Evolutionary conservation across 345 rosid genomes (phyloP).

Genomic region (Bruguiera gymnorhiza): DNA sequence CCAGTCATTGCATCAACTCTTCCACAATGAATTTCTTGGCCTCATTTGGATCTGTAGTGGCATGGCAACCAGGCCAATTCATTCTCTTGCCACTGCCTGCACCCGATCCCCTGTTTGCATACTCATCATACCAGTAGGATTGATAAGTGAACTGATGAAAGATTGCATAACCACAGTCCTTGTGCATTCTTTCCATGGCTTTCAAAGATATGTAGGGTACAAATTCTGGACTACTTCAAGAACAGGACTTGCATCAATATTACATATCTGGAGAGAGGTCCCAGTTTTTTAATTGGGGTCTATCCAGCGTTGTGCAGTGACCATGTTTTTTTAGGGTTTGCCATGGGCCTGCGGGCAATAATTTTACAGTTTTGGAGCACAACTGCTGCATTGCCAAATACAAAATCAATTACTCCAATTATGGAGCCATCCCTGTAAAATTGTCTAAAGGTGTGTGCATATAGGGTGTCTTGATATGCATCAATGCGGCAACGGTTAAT

Average conservation of each 20-base stretch:
- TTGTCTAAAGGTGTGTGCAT: constrained; percentile 16
- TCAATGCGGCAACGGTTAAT: constrained; percentile 20
- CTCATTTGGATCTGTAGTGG: constrained; percentile 12
- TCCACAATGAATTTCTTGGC: constrained; percentile 14
- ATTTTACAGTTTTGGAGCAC: constrained; percentile 19
- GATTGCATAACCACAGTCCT: constrained; percentile 17
- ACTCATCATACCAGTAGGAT: constrained; percentile 19
- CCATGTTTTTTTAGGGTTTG: constrained; percentile 15
- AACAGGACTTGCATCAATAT: constrained; percentile 1
- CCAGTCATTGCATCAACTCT: constrained; percentile 20
- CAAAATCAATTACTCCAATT: constrained; percentile 15
- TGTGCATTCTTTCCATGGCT: constrained; percentile 19
- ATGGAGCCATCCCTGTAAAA: constrained; percentile 18
- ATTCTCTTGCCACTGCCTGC: constrained; percentile 2
- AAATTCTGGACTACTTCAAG: background rate
- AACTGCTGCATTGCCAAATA: constrained; percentile 21
- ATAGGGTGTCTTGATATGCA: constrained; percentile 21
- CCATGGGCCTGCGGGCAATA: constrained; percentile 5
- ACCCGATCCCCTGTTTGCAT: constrained; percentile 9
- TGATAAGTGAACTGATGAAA: constrained; percentile 6
- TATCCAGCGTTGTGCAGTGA: constrained; percentile 15
- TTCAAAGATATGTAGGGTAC: constrained; percentile 16
- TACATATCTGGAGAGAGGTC: constrained; percentile 13
- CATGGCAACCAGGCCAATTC: constrained; percentile 13
- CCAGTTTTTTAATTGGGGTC: constrained; percentile 25